phyloP scores from a whole-genome alignment of 805 yeast species.

The Cephaloascus albidus region DNA sequence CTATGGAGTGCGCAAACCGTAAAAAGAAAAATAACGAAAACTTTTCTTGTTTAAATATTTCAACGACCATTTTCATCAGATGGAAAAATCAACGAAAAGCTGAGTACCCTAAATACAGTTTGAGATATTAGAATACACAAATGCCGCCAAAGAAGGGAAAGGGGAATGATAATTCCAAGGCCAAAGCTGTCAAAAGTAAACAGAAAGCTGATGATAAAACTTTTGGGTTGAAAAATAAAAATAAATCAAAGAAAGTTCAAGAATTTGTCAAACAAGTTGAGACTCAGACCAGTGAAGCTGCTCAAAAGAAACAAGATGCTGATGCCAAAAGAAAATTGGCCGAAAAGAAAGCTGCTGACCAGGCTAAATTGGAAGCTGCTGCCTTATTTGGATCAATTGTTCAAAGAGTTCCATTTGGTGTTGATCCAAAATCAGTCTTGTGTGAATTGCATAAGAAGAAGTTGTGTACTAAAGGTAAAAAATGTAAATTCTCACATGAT shows the following conservation, averaged over 20 bases:
- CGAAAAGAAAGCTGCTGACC: slow-evolving; percentile 86
- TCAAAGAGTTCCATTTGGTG: slow-evolving; percentile 93
- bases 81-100: too few species aligned
- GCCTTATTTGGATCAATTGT: slow-evolving; percentile 62
- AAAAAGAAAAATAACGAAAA: too few species aligned
- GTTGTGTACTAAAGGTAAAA: slow-evolving; percentile 78
- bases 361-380: slow-evolving; percentile 81
- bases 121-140: too few species aligned
- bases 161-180: slow-evolving; percentile 53
- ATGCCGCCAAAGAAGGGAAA: slow-evolving; percentile 82
- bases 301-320: slow-evolving; percentile 65
- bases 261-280: slow-evolving; percentile 60
- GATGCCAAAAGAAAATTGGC: slow-evolving; percentile 57
- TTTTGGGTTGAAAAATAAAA: slow-evolving; percentile 92
- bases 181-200: slow-evolving; percentile 43
- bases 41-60: too few species aligned
- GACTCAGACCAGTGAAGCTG: slow-evolving; percentile 43
- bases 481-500: slow-evolving; percentile 93
- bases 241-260: slow-evolving; percentile 88
- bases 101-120: too few species aligned
- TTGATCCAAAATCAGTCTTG: slow-evolving; percentile 88
- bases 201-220: slow-evolving; percentile 77
- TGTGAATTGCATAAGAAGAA: slow-evolving; percentile 83
- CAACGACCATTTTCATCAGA: too few species aligned
- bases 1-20: too few species aligned